Base-by-base conservation (phyloP, 768 basidiomycete species). In the Crassisporium funariophilum region DNA sequence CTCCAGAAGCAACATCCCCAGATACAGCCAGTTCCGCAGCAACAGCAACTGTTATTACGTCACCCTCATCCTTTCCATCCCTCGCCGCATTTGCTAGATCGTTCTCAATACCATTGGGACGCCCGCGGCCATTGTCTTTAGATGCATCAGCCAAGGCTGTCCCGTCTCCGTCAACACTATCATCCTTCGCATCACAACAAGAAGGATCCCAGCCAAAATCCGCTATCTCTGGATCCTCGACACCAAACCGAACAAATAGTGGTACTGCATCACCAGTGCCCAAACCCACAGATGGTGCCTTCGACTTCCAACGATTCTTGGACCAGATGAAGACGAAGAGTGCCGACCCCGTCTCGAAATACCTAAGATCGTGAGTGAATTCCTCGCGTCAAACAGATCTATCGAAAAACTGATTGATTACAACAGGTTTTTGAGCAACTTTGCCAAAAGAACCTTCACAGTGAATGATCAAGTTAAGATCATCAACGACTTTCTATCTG, bases 291-390 rank as follows among this genome's bases (percentile, higher is more conserved):
- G 77, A 76, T 47, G 72, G 73, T 0, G 72, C 74, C 34, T 98
- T 98, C 56, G 95, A 98, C 67, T 98, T 98, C 63, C 93, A 95
- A 61, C 83, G 76, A 38, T 99, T 99, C 66, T 68, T 98, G 53
- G 92, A 95, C 64, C 94, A 99, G 67, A 92, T 99, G 82, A 90
- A 95, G 69, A 69, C 76, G 33, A 85, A 83, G 59, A 72, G 79
- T 39, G 93, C 95, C 2, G 97, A 99, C 45, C 90, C 94, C 5
- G 88, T 98, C 16, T 91, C 91, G 21, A 92, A 92, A 67, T 98
- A 95, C 71, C 77, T 99, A 41, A 82, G 92, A 73, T 97, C 93
- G 95, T 95, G 67, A 55, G 91, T 81, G 27, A 13, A 11, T 41
- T 15, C 25, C 20, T 29, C 37, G 6, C n/a, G 6, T 31, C 9